Evolutionary conservation across 2,329 filamentous ascomycete genomes (phyloP), one percentile per base, ranked within the genome.

Genomic region (Nigrograna mackinnonii): DNA sequence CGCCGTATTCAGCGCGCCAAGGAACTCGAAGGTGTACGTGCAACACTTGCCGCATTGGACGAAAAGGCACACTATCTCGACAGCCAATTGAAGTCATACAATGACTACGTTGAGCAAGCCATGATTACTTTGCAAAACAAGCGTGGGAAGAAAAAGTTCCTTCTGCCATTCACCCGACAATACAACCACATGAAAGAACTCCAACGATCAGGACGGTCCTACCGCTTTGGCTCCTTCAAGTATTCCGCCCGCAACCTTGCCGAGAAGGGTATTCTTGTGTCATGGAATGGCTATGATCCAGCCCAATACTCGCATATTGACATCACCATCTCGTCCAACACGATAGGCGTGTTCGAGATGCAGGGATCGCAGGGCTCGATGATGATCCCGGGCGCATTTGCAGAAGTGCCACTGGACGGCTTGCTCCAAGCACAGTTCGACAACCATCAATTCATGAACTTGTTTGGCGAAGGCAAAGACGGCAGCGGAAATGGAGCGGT

Each of bases 141-240:
- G 70, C 96, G 96, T 72, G 91, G 87, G 49, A 95, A 95, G 75
- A 95, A 95, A 69, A 83, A 87, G 39, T 96, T 96, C 78, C 79
- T 96, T 42, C 81, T 99, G 68, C 94, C 94, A 12, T 99, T 99
- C 68, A 96, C 92, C 18, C 95, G 95, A 64, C 94, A 99, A 70
- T 99, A 96, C 82, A 95, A 96, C 70, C 94, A 99, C 71, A 91
- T 97, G 74, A 86, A 91, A 53, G 94, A 99, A 72, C 84, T 99
- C 22, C 90, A 96, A 64, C 87, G 90, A 44, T 87, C 87, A 6
- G 94, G 94, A 20, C 89, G 92, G 37, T 89, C 95, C 39, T 95
- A 95, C 69, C 96, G 96, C 67, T 99, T 99, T 65, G 94, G 95
- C 50, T 95, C 89, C 26, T 99, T 87, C 83, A 97, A 97, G 75